Evolutionary conservation across 139 green algal species (phyloP), one percentile per base, ranked within the genome.

Genomic region (Asterochloris sp.): DNA sequence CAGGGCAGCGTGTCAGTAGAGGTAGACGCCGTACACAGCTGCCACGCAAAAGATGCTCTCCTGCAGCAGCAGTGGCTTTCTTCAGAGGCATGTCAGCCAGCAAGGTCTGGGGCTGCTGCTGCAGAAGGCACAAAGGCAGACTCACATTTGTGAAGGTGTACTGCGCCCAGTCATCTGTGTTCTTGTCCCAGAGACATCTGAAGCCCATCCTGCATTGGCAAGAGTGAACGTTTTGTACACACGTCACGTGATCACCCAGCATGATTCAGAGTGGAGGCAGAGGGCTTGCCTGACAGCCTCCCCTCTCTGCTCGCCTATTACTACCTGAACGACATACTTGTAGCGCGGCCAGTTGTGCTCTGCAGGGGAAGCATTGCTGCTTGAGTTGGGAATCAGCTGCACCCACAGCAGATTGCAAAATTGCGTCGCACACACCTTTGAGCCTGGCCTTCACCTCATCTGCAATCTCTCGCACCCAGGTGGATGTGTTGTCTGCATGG

Each of bases 281-380:
- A 23, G 24, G 64, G 29, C 68, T 83, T 54, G 92, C 87, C 89
- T 88, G 74, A 94, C 86, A 38, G 91, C 93, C 80, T 97, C 90
- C 0, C 93, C 93, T 23, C 90, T 80, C 73, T 96, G 91, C 85
- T 97, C 93, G 0, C 89, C 93, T 73, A 97, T 93, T 60, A 95
- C 89, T 0, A 96, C 91, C 77, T 97, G 93, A 11, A 95, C 91
- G 29, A 92, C 92, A 82, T 89, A 95, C 78, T 97, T 97, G 84
- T 96, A 97, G 0, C 92, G 83, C 6, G 78, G 64, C 91, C 91
- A 95, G 27, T 89, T 86, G 47, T 94, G 88, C 69, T 86, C 87
- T 91, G 88, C 83, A 78, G 26, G 13, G 29, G 15, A 67, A 2
- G 13, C 8, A 67, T 0, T 28, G 38, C 38, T 54, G 38, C 38